Conservation (phyloP, 2,329 filamentous ascomycete genomes). For the Colletotrichum sp. region DNA sequence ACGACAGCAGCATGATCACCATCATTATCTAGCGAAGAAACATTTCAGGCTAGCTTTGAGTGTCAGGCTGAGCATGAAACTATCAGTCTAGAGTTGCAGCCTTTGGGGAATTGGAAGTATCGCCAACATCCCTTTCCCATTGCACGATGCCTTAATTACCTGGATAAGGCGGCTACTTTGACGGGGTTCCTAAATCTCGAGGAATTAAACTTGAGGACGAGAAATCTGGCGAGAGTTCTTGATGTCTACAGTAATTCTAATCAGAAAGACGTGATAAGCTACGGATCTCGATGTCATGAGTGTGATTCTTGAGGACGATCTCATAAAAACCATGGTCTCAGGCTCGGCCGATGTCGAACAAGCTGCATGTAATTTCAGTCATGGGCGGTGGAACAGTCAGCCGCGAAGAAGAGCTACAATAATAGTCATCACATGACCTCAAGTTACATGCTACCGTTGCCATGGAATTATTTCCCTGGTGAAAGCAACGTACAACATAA, state of each 20-base stretch:
- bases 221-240: rapidly evolving
- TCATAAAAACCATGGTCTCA: background rate
- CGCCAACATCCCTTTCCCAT: rapidly evolving
- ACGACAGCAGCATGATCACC: background rate
- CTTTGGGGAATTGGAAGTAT: background rate
- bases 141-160: background rate
- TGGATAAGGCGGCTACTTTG: background rate
- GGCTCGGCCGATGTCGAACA: background rate
- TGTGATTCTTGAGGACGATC: background rate
- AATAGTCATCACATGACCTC: background rate
- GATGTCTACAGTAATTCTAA: background rate
- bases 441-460: background rate
- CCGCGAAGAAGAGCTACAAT: background rate
- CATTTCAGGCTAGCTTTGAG: background rate
- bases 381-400: background rate
- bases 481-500: background rate
- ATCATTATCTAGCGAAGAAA: no score
- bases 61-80: background rate
- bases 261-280: background rate
- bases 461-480: background rate
- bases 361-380: background rate
- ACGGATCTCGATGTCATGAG: background rate
- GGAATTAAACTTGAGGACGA: background rate
- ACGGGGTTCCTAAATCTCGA: background rate
- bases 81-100: background rate